Evolutionary conservation across 306 rosid species (phyloP), one percentile per base, ranked within the genome.

Genomic region (Psophocarpus tetragonolobus): DNA sequence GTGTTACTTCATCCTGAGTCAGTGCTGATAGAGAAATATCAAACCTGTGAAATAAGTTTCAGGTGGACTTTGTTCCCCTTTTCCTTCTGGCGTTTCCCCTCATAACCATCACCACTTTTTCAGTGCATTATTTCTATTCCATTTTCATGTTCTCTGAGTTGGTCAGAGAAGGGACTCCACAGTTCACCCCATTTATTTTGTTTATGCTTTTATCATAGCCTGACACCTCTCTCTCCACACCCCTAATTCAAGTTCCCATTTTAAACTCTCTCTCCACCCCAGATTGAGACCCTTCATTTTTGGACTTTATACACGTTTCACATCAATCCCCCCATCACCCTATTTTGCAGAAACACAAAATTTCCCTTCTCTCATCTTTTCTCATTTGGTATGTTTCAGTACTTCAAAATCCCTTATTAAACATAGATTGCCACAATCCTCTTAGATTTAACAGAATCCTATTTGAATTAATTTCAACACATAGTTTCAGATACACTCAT

Each of bases 261-360:
- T 24, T 14, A 35, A 36, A 21, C 41, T 36, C 15, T 14, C 23
- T 23, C 24, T 47, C 53, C 51, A 44, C 53, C 53, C 32, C 51
- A 78, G 77, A 78, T 82, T 75, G 24, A 51, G 35, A 66, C 80
- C 32, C 17, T 39, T 72, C 74, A 76, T 42, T 13, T 61, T 73
- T 36, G 58, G 35, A 73, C 35, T 60, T 32, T 42, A 32, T 83
- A 23, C 84, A 79, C 54, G 66, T 77, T 17, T 58, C 74, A 63
- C 68, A 44, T 73, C 30, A 23, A 66, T 81, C 47, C 60, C 60
- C 12, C 27, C 39, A 35, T 39, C 74, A 6, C 68, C 41, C 29
- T 41, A 51, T 20, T 51, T 39, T 29, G 68, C 79, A 44, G 4
- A 75, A 80, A 41, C 68, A 60, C 63, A 56, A 35, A 29, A 12